Base-by-base conservation (phyloP, 495 filamentous ascomycete species). In the Trichoderma gamsii region DNA sequence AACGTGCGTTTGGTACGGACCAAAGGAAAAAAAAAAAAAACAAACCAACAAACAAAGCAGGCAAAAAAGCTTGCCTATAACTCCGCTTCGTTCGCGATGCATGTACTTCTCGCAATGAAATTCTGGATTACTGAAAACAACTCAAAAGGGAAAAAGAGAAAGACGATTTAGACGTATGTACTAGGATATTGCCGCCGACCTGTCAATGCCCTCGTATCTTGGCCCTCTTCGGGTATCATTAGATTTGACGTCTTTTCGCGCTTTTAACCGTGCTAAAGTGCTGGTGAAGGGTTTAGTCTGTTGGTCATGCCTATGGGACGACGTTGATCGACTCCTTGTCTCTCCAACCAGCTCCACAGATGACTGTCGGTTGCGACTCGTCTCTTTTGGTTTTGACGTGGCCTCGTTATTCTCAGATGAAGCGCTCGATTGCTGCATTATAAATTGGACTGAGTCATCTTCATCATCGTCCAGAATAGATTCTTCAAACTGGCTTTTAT, bases 401-500 rank as follows among this genome's bases (percentile, higher is more conserved):
- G 25, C 23, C 25, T 38, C 35, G 8, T 61, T 61, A 11, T 61
- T 6, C 56, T 29, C 23, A 25, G 8, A 16, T 32, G 56, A 21
- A 61, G 56, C 11, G 25, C 23, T 21, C 15, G 56, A 61, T 8
- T 13, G 11, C 56, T 61, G 9, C 11, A 35, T 61, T 23, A 61
- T 11, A 32, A 61, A 21, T 13, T 61, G 56, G 13, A 61, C 27
- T 29, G 29, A 29, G 6, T 56, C 51, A 2, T 56, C 51, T 4
- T 56, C 51, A 7, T 61, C 56, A 21, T 61, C 56, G 27, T 11
- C 5, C 56, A 32, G 16, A 23, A 25, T 32, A 9, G 25, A 11
- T 56, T 56, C 51, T 56, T 56, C 25, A 61, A 61, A 61, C 25
- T 61, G 23, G 56, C 25, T 61, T 21, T 18, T 61, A 23, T 61